phyloP scores from a whole-genome alignment of 768 basidiomycete genomes.

The Solioccasus polychromus region DNA sequence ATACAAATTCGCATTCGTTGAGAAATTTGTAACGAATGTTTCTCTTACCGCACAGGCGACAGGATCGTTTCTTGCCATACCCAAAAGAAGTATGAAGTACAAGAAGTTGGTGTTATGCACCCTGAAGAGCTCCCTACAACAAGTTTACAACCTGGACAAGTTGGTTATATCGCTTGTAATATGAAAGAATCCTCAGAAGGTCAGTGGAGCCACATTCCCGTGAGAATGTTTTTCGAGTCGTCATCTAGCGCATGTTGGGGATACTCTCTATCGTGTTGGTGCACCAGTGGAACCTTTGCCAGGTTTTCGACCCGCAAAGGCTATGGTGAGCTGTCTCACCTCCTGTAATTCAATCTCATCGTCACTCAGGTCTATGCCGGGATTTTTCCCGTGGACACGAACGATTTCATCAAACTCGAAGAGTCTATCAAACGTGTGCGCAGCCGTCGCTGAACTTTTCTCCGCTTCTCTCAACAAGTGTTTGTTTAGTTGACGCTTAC shows the following conservation, averaged over 20 bases:
- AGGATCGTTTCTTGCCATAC: constrained; percentile 84
- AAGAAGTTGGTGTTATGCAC: constrained; percentile 85
- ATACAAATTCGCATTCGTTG: background rate
- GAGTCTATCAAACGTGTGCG: constrained; percentile 89
- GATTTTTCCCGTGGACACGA: constrained; percentile 88
- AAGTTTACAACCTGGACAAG: constrained; percentile 72
- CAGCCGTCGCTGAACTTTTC: background rate
- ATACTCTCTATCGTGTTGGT: constrained; percentile 81
- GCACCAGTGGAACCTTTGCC: constrained; percentile 77
- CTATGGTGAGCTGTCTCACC: constrained; percentile 63
- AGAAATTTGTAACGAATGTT: background rate
- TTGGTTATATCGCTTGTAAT: constrained; percentile 89
- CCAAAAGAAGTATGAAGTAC: constrained; percentile 84
- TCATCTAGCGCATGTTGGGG: constrained; percentile 81
- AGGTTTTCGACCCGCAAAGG: constrained; percentile 88
- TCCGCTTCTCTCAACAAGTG: constrained; percentile 9
- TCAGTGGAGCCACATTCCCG: constrained; percentile 25
- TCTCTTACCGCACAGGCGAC: constrained; percentile 56
- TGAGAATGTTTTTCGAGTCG: constrained; percentile 1
- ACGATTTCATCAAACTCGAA: constrained; percentile 90
- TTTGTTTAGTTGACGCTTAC: constrained; percentile 68
- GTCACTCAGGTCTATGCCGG: constrained; percentile 84
- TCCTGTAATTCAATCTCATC: background rate
- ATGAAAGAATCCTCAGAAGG: constrained; percentile 98
- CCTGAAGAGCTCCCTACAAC: constrained; percentile 82